phyloP scores from a whole-genome alignment of 164 flowering plant species.

The Saururus chinensis region DNA sequence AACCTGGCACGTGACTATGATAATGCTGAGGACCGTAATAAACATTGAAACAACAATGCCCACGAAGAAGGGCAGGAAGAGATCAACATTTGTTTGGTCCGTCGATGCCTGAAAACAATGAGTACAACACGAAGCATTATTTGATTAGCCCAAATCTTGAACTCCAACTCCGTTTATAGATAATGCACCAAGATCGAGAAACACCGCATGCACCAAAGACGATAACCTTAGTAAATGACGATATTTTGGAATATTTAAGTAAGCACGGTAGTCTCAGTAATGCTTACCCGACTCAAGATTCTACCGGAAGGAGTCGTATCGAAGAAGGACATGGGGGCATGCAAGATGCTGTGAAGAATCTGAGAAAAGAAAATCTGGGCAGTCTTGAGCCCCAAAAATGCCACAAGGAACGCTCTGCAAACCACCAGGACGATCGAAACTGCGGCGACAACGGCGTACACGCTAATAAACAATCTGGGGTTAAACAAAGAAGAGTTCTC shows the following conservation, averaged over 20 bases:
- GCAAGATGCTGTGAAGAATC: slow-evolving; percentile 70
- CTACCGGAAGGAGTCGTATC: slow-evolving; percentile 99
- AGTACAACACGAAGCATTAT: background rate
- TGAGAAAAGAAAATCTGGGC: slow-evolving; percentile 66
- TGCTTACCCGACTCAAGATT: slow-evolving; percentile 78
- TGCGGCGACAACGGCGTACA: slow-evolving; percentile 52
- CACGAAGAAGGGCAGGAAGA: slow-evolving; percentile 63
- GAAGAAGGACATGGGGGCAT: slow-evolving; percentile 98
- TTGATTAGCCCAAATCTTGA: slow-evolving; percentile 1
- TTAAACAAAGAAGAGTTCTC: slow-evolving; percentile 37
- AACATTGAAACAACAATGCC: slow-evolving; percentile 46
- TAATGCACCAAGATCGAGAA: background rate
- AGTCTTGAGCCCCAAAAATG: slow-evolving; percentile 65
- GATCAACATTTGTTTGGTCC: slow-evolving; percentile 79
- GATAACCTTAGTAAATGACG: no score
- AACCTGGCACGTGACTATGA: slow-evolving; percentile 74
- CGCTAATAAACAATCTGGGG: slow-evolving; percentile 47
- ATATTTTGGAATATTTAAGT: no score
- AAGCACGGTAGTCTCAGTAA: background rate
- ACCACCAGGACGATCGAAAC: slow-evolving; percentile 39
- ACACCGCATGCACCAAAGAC: no score
- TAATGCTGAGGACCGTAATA: slow-evolving; percentile 52
- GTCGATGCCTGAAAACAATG: slow-evolving; percentile 55
- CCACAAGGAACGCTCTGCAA: slow-evolving; percentile 36
- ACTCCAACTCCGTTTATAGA: background rate